Evolutionary conservation across 805 yeast species (phyloP), one percentile per base, ranked within the genome.

Genomic region (Wickerhamiella sergipiensis): DNA sequence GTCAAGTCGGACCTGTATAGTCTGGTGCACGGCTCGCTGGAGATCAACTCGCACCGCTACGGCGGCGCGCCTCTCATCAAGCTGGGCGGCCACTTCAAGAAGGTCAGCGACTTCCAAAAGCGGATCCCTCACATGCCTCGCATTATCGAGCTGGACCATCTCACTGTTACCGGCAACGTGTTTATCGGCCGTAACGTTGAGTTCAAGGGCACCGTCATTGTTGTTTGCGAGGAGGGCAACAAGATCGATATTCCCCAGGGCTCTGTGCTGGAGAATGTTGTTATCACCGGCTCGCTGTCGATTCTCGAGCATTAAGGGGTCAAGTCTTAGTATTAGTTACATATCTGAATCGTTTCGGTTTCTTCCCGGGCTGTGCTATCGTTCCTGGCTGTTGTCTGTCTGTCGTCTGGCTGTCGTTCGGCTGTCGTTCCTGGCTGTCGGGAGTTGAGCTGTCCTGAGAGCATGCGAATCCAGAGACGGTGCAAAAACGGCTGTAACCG

Each of bases 201-300:
- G 48, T 78, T 92, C 65, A 92, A 85, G 75, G 98, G 98, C 57
- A 92, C 97, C 10, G 98, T 92, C 55, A 92, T 92, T 64, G 86
- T 92, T 60, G 97, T 92, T 50, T 90, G 97, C 70, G 88, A 89
- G 53, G 97, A 92, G 64, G 97, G 97, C 55, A 92, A 88, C 67
- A 85, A 80, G 72, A 92, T 92, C 62, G 97, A 92, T 66, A 87
- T 92, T 74, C 98, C 98, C 61, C 89, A 92, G 64, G 98, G 98
- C 42, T 79, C 95, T 13, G 76, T 89, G 50, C 76, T 92, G 63
- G 98, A 92, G 69, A 92, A 92, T 65, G 97, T 90, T 48, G 98
- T 90, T 56, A 86, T 90, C 61, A 90, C 98, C 49, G 98, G 98
- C 68, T 88, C 86, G 72, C 77, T 90, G 70, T 87, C 94, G 63